A percentile compares a stretch with the other conserved stretches of the same genome.
Conservation (phyloP, 768 basidiomycete genomes). For the Phallus indusiatus region DNA sequence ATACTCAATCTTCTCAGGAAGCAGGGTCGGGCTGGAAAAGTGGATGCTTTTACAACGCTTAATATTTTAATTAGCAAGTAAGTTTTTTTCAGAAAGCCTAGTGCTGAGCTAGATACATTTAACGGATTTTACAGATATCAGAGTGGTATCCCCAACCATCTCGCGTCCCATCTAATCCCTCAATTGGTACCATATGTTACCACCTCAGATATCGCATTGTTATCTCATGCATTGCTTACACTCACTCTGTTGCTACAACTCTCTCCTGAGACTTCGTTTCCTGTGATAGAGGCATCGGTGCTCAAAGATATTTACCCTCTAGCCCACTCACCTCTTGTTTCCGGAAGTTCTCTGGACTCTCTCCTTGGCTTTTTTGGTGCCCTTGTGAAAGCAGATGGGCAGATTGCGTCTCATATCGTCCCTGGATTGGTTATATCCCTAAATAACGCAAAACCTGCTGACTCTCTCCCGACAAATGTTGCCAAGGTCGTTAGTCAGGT, state of each 20-base stretch:
- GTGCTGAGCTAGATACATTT: not conserved
- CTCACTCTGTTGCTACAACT: conserved; percentile 61
- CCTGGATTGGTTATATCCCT: conserved; percentile 59
- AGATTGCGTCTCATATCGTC: conserved; percentile 75
- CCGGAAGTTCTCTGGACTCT: conserved; percentile 70
- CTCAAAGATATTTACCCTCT: conserved; percentile 58
- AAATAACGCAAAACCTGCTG: conserved; percentile 53
- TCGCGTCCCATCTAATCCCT: conserved; percentile 53
- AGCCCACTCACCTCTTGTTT: conserved; percentile 69
- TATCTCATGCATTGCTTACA: conserved; percentile 61
- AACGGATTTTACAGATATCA: conserved; percentile 30
- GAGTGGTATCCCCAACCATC: conserved; percentile 40
- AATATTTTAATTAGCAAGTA: conserved; percentile 64
- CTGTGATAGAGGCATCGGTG: conserved; percentile 63
- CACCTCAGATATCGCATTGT: conserved; percentile 65
- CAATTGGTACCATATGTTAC: conserved; percentile 72
- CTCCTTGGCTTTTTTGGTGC: conserved; percentile 75
- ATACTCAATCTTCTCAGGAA: conserved; percentile 64
- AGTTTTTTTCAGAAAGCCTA: conserved; percentile 6
- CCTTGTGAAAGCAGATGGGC: conserved; percentile 73
- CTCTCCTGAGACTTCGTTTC: conserved; percentile 60
- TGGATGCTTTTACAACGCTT: conserved; percentile 70
- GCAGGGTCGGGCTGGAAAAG: conserved; percentile 69
- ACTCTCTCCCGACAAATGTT: conserved; percentile 55
- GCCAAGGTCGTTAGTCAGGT: conserved; percentile 82